Evolutionary conservation across 2,329 filamentous ascomycete genomes (phyloP).

Genomic region (Microcyclospora pomicola): DNA sequence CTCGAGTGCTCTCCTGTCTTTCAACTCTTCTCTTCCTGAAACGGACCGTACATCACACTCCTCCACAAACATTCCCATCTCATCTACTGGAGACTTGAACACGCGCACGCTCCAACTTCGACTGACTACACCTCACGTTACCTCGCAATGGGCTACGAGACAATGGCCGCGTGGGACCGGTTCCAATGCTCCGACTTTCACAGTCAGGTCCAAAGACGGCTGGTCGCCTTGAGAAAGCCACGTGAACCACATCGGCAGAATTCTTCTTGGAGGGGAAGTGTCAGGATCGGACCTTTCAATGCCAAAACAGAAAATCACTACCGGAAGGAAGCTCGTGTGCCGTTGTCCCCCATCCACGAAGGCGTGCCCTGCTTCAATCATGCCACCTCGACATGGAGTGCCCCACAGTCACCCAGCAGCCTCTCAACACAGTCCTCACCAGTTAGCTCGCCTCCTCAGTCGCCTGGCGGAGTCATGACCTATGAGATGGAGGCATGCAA

Average conservation of each 20-base stretch:
- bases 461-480: slow-evolving; percentile 4
- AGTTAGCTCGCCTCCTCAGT: slow-evolving; percentile 6
- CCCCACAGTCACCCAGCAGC: slow-evolving; percentile 16
- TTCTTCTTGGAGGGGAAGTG: too few species aligned
- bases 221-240: background rate
- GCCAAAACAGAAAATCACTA: too few species aligned
- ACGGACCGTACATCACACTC: too few species aligned
- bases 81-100: too few species aligned
- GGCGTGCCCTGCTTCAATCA: slow-evolving; percentile 14
- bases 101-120: too few species aligned
- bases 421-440: slow-evolving; percentile 4
- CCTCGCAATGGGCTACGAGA: slow-evolving; percentile 10
- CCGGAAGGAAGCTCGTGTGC: background rate
- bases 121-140: too few species aligned
- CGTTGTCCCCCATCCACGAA: slow-evolving; percentile 6
- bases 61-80: too few species aligned
- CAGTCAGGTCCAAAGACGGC: background rate
- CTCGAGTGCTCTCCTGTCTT: too few species aligned
- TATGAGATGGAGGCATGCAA: background rate
- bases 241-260: too few species aligned
- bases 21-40: too few species aligned
- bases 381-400: slow-evolving; percentile 19
- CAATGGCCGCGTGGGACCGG: slow-evolving; percentile 13
- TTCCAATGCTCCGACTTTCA: background rate
- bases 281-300: too few species aligned